Percentiles rank a stretch among this genome's conserved stretches.
Conservation (phyloP, 2,329 filamentous ascomycete genomes). For the Aureobasidium sp. region DNA sequence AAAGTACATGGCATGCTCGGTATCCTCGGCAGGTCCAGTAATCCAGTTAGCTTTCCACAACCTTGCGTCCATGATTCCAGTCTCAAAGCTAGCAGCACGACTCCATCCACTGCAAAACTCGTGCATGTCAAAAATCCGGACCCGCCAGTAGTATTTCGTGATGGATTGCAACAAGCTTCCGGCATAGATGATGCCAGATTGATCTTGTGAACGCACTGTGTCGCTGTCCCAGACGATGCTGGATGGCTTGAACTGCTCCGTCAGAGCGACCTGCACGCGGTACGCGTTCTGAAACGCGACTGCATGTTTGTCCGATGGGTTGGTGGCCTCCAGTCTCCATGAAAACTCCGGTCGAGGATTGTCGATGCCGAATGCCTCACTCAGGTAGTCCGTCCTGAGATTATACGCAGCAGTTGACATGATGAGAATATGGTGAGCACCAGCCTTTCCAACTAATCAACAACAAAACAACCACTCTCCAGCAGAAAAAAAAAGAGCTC, state of each 20-base stretch:
- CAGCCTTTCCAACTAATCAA: neutral
- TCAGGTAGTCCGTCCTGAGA: conserved; percentile 6
- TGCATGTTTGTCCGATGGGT: neutral
- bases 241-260: neutral
- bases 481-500: neutral
- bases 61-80: conserved; percentile 2
- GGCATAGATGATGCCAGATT: neutral
- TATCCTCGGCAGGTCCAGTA: conserved; percentile 9
- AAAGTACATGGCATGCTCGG: conserved; percentile 13
- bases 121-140: neutral
- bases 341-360: conserved; percentile 12
- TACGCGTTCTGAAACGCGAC: conserved; percentile 1
- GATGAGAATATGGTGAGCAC: neutral
- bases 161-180: neutral
- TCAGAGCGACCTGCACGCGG: neutral
- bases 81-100: neutral
- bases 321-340: conserved; percentile 1
- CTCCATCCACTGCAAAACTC: conserved; percentile 3
- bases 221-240: conserved; percentile 7
- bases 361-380: conserved; percentile 5
- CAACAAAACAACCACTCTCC: neutral
- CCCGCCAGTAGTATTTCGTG: conserved; percentile 12
- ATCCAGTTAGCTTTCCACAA: conserved; percentile 15
- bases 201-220: neutral
- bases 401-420: conserved; percentile 7